phyloP scores from a whole-genome alignment of 352 stramenopile genomes.

The Pythium folliculosum region DNA sequence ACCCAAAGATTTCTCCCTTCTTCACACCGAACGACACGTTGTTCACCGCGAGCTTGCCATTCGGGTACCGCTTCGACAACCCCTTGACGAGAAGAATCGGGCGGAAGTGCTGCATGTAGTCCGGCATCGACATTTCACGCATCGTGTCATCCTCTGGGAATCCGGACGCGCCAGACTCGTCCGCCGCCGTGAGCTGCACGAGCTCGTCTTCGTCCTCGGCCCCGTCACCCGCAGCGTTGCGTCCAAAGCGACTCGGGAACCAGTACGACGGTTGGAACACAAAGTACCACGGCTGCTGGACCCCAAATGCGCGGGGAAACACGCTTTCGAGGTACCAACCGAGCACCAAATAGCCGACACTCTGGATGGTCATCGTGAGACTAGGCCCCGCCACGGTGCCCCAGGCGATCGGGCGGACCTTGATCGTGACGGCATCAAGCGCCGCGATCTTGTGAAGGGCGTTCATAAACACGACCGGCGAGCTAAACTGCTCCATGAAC shows the following conservation, averaged over 20 bases:
- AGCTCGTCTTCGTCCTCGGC: slow-evolving; percentile 20
- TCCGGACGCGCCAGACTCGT: background rate
- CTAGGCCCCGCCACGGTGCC: slow-evolving; percentile 45
- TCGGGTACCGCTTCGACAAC: slow-evolving; percentile 70
- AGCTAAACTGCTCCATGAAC: slow-evolving; percentile 55
- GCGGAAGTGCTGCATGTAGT: slow-evolving; percentile 59
- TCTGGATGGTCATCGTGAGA: slow-evolving; percentile 80
- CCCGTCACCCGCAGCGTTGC: background rate
- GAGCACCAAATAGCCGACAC: slow-evolving; percentile 85
- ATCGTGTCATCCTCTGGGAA: slow-evolving; percentile 54
- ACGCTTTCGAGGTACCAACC: slow-evolving; percentile 95
- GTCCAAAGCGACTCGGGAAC: slow-evolving; percentile 34
- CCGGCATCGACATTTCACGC: slow-evolving; percentile 55
- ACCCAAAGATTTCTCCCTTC: slow-evolving; percentile 92
- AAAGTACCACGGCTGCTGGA: slow-evolving; percentile 94
- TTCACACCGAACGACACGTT: slow-evolving; percentile 88
- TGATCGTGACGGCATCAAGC: slow-evolving; percentile 46
- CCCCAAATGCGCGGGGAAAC: slow-evolving; percentile 90
- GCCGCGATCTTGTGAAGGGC: slow-evolving; percentile 51
- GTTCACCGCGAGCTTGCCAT: slow-evolving; percentile 77
- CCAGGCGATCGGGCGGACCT: slow-evolving; percentile 49
- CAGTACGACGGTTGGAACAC: slow-evolving; percentile 86
- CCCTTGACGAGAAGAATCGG: slow-evolving; percentile 58
- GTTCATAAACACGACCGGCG: slow-evolving; percentile 73
- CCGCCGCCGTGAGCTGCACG: slow-evolving; percentile 11